Evolutionary conservation across 495 filamentous ascomycete species (phyloP).

Genomic region (Tuber microsphaerosporum): DNA sequence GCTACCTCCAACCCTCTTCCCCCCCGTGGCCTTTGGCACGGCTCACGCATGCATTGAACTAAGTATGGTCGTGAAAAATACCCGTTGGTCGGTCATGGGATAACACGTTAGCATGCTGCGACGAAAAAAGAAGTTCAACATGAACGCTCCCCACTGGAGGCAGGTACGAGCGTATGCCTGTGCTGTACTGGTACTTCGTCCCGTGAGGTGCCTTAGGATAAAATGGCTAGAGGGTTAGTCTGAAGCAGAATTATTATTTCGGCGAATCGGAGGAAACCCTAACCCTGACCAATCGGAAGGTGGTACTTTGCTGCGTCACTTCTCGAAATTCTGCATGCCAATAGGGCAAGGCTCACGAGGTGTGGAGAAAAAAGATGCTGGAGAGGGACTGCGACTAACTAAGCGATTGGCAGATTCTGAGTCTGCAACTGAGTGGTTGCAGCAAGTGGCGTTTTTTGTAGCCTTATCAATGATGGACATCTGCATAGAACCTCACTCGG

Average conservation of each 20-base stretch:
- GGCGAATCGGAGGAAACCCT: neutral
- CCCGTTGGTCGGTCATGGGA: neutral
- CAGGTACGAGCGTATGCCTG: neutral
- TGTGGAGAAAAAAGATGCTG: neutral
- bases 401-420: neutral
- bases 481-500: neutral
- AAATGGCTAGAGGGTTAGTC: neutral
- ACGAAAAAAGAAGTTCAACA: neutral
- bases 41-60: neutral
- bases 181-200: neutral
- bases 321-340: neutral
- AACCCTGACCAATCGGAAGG: neutral
- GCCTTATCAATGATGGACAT: neutral
- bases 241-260: neutral
- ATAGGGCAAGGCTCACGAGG: neutral
- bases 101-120: neutral
- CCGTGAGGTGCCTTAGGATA: neutral
- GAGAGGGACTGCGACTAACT: neutral
- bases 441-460: neutral
- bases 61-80: conserved; percentile 1
- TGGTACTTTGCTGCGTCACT: neutral
- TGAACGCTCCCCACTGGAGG: neutral
- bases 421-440: neutral
- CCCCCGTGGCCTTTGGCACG: neutral
- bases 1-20: neutral